Evolutionary conservation across 352 stramenopile genomes (phyloP).

Genomic region (Aphanomyces astaci): DNA sequence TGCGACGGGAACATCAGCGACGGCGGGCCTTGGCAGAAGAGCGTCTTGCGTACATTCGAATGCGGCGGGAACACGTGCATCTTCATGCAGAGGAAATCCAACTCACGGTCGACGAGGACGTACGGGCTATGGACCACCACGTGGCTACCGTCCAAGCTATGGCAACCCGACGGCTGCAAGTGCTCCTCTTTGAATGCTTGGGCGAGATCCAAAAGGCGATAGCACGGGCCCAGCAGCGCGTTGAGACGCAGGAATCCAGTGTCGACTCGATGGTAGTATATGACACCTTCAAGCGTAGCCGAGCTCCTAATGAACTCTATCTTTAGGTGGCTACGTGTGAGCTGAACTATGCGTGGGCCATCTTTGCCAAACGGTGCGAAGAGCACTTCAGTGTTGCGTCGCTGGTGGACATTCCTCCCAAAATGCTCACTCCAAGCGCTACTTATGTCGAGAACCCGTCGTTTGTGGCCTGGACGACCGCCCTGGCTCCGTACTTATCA

Average conservation of each 20-base stretch:
- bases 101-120: not conserved
- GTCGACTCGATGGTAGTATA: not conserved
- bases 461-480: not conserved
- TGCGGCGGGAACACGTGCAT: not conserved
- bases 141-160: not conserved
- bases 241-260: not conserved
- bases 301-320: not conserved
- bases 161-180: not conserved
- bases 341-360: conserved; percentile 4
- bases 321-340: not conserved
- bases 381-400: not conserved
- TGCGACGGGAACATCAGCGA: not conserved
- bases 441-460: not conserved
- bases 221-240: not conserved
- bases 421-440: not conserved
- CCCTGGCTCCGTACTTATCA: not conserved
- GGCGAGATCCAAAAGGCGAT: conserved; percentile 4
- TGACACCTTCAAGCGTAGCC: too few relatives aligned
- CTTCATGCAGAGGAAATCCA: not conserved
- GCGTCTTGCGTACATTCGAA: not conserved
- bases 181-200: conserved; percentile 7
- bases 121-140: not conserved
- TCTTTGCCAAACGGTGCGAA: not conserved
- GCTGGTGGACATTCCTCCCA: not conserved
- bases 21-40: not conserved